Conservation (phyloP, 192 early-diverging fungal species). For the Rhizophagus prolifer region DNA sequence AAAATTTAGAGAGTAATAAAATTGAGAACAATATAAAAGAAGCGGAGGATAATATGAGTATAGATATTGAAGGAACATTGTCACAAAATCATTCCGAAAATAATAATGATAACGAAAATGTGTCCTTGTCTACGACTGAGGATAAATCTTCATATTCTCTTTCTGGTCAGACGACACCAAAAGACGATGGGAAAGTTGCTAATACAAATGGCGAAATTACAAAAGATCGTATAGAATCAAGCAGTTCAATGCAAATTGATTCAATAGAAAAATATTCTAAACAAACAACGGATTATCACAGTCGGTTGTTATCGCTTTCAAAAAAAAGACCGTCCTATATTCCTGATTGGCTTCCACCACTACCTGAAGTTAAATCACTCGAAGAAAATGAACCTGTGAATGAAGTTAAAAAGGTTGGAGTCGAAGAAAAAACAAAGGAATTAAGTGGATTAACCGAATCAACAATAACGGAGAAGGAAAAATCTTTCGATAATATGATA, state of each 20-base stretch:
- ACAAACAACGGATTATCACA: background rate
- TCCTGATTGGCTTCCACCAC: slow-evolving; percentile 14
- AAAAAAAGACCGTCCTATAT: slow-evolving; percentile 2
- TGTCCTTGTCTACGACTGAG: background rate
- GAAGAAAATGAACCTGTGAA: background rate
- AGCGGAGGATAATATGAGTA: background rate
- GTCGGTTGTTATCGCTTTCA: background rate
- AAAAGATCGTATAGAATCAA: background rate
- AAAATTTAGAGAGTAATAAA: background rate
- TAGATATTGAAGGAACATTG: background rate
- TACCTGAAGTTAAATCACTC: background rate
- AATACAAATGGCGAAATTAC: background rate
- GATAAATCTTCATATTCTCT: background rate
- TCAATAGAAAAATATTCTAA: too few species aligned
- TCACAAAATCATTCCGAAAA: background rate
- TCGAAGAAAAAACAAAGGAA: background rate
- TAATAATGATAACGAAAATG: background rate
- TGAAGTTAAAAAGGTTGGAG: background rate
- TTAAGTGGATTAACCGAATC: background rate
- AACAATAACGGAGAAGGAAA: background rate
- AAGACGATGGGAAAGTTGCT: background rate
- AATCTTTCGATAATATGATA: background rate
- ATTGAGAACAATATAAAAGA: background rate
- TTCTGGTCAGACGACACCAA: background rate
- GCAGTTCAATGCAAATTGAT: too few species aligned